These are phyloP conservation scores for Boletales sp. DNA, from an alignment of 768 basidiomycete genomes.

Conservation along the genomic window DNA sequence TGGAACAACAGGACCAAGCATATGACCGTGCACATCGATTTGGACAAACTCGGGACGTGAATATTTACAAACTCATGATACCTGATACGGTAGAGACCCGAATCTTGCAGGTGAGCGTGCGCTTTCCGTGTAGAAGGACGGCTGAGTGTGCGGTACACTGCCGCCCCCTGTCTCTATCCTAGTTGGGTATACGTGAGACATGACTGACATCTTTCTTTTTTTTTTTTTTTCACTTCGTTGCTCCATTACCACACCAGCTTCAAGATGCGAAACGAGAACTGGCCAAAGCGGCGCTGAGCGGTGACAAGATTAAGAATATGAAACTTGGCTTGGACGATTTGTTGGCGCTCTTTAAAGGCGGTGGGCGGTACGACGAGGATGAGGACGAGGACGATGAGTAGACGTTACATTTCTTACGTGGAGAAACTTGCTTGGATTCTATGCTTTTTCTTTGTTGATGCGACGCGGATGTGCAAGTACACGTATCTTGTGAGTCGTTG, in stretches of 20 bases:
- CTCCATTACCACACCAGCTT: constrained; percentile 41
- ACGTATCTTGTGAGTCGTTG: too few relatives aligned
- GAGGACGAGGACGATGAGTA: constrained; percentile 25
- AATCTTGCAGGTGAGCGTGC: constrained; percentile 57
- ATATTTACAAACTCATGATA: constrained; percentile 88
- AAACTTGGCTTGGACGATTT: constrained; percentile 84
- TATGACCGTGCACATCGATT: constrained; percentile 90
- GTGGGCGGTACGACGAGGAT: constrained; percentile 58
- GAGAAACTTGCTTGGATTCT: too few relatives aligned
- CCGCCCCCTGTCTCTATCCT: neutral
- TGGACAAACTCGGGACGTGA: constrained; percentile 83
- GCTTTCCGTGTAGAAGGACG: neutral
- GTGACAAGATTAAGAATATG: constrained; percentile 83
- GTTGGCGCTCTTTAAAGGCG: constrained; percentile 69
- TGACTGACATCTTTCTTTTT: constrained; percentile 2
- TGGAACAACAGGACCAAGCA: constrained; percentile 69
- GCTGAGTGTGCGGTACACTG: neutral
- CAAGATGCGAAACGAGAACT: constrained; percentile 90
- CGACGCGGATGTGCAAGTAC: neutral
- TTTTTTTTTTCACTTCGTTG: neutral
- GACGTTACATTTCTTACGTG: too few relatives aligned
- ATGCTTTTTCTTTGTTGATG: neutral
- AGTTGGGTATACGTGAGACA: neutral
- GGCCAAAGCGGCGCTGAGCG: constrained; percentile 79
- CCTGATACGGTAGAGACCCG: constrained; percentile 85